Evolutionary conservation across 495 filamentous ascomycete genomes (phyloP), one percentile per base, ranked within the genome.

Genomic region (Friedmanniomyces endolithicus): DNA sequence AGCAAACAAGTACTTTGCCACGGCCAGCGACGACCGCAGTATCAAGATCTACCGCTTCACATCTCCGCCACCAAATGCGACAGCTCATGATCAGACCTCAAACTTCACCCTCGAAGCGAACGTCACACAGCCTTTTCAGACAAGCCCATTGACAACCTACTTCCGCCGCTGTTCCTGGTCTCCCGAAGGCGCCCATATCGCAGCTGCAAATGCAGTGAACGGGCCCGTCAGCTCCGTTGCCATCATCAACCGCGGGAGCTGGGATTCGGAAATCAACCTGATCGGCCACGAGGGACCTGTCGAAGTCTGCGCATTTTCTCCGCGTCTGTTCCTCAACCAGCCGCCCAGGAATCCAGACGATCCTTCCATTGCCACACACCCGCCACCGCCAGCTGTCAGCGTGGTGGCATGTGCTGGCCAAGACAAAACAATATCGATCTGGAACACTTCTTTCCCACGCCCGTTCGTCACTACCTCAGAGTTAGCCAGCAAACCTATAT

Each of bases 1-100:
- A 1, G 94, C 94, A 19, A 97, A 96, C 71, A 97, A 97, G 65
- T 97, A 94, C 73, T 99, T 99, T 70, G 92, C 92, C 25, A 99
- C 92, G 1, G 89, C 92, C 0, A 94, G 87, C 70, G 92, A 99
- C 66, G 92, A 99, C 65, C 83, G 92, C 29, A 88, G 88, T 7
- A 92, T 99, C 70, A 95, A 95, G 66, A 86, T 99, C 56, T 95
- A 94, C 71, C 84, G 90, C 50, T 99, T 95, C 67, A 95, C 84
- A 14, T 83, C 89, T 1, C 92, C 92, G 0, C 75, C 80, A 0
- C 85, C 90, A n/a, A 96, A 95, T 70, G 87, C 94, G 11, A 92
- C 87, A 3, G 78, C 88, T 25, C 84, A 95, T 59, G 94, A 99
- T 62, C 90, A 94, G 68, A 79, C 88, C 61, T 89, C 90, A 68